Evolutionary conservation across 768 basidiomycete genomes (phyloP).

Genomic region (Lanmaoa pseudosensibilis): DNA sequence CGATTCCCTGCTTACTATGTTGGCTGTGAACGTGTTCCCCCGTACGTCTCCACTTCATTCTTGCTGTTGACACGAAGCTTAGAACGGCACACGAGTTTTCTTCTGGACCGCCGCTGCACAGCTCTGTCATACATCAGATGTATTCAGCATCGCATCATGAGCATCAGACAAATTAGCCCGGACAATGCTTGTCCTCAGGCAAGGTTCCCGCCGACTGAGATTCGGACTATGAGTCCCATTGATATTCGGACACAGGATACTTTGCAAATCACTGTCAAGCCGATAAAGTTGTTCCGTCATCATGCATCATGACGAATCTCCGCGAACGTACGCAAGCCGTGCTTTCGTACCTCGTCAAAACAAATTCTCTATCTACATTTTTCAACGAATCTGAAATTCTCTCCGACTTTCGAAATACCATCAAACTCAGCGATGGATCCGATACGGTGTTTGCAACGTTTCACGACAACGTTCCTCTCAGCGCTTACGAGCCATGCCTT

Average conservation of each 20-base stretch:
- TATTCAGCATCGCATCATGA: too few species aligned
- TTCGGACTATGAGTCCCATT: too few species aligned
- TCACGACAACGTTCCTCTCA: slow-evolving; percentile 19
- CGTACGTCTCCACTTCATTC: slow-evolving; percentile 39
- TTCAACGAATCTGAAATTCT: slow-evolving; percentile 18
- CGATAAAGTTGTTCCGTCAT: too few species aligned
- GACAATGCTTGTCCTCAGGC: too few species aligned
- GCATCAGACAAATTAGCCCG: too few species aligned
- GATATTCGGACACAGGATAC: too few species aligned
- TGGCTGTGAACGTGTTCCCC: slow-evolving; percentile 73
- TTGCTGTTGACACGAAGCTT: slow-evolving; percentile 14
- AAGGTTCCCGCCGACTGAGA: too few species aligned
- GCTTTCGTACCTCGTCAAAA: slow-evolving; percentile 24
- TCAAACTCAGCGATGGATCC: not conserved
- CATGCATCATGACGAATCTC: slow-evolving; percentile 9
- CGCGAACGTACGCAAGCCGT: slow-evolving; percentile 21
- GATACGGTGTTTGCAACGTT: slow-evolving; percentile 7
- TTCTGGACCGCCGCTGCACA: slow-evolving; percentile 61
- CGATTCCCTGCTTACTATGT: slow-evolving; percentile 47
- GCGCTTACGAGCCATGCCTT: slow-evolving; percentile 17
- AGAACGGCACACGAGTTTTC: slow-evolving; percentile 71
- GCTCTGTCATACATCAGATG: too few species aligned
- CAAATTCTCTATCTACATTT: slow-evolving; percentile 19
- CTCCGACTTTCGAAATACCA: slow-evolving; percentile 12
- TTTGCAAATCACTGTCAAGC: too few species aligned